Evolutionary conservation across 2,329 filamentous ascomycete species (phyloP).

Genomic region (Stemphylium lycopersici): DNA sequence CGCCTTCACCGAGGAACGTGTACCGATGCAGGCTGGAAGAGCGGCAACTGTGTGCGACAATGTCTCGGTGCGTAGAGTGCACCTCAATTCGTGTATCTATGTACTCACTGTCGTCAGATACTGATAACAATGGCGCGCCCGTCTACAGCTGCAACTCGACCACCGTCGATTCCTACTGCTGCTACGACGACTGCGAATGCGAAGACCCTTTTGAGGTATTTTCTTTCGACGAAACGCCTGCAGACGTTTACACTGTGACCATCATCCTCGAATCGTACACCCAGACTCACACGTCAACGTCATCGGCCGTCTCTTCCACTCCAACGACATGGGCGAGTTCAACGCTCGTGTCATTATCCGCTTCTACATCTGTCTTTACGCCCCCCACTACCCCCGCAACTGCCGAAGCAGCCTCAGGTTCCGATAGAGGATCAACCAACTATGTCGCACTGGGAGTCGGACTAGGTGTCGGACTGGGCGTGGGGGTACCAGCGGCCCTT

Average conservation of each 20-base stretch:
- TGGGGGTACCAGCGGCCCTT: not conserved
- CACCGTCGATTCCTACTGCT: slow-evolving; percentile 33
- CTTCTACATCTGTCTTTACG: slow-evolving; percentile 4
- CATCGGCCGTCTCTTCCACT: slow-evolving; percentile 3
- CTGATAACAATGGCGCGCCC: slow-evolving; percentile 29
- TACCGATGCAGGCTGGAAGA: slow-evolving; percentile 34
- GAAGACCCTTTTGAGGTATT: slow-evolving; percentile 28
- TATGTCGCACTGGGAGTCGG: slow-evolving; percentile 3
- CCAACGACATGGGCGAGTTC: not conserved
- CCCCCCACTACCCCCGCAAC: not conserved
- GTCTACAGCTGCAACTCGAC: slow-evolving; percentile 38
- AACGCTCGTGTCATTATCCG: not conserved
- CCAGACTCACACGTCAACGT: slow-evolving; percentile 22
- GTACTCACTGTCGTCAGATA: slow-evolving; percentile 18
- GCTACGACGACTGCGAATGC: slow-evolving; percentile 35
- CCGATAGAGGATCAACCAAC: not conserved
- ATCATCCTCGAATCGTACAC: slow-evolving; percentile 35
- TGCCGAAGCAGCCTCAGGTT: slow-evolving; percentile 1
- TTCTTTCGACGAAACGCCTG: slow-evolving; percentile 18
- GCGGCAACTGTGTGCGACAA: slow-evolving; percentile 31
- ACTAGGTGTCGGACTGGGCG: not conserved
- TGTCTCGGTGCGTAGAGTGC: slow-evolving; percentile 22
- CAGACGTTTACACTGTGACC: slow-evolving; percentile 32
- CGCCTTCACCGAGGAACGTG: slow-evolving; percentile 36
- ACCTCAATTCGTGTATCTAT: not conserved